phyloP scores from a whole-genome alignment of 106 monocot genomes.

The Dioscorea zingiberensis region DNA sequence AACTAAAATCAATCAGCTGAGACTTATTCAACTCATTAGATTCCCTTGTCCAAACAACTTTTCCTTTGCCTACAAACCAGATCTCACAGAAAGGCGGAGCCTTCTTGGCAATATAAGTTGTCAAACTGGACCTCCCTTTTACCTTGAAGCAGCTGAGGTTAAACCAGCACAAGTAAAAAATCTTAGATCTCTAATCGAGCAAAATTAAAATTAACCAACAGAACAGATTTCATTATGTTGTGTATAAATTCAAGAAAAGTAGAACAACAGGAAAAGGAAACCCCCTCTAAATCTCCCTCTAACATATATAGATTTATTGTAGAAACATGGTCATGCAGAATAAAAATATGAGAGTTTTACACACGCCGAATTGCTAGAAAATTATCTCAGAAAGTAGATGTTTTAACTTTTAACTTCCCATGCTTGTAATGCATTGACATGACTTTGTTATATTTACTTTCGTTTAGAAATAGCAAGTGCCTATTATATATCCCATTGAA shows the following conservation, averaged over 20 bases:
- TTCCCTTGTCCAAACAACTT: slow-evolving; percentile 59
- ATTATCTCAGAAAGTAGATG: too few species aligned
- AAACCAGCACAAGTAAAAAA: not conserved
- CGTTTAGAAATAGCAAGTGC: not conserved
- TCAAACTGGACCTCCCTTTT: slow-evolving; percentile 33
- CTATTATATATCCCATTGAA: not conserved
- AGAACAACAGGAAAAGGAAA: not conserved
- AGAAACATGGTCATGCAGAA: not conserved
- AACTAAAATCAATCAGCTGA: slow-evolving; percentile 1
- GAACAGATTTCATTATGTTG: not conserved
- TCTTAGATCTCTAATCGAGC: not conserved
- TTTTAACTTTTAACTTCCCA: too few species aligned
- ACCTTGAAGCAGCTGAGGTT: slow-evolving; percentile 51
- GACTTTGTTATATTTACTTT: not conserved
- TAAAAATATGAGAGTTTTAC: too few species aligned
- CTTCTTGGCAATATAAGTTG: slow-evolving; percentile 39
- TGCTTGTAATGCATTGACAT: too few species aligned
- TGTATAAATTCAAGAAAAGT: not conserved
- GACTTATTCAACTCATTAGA: slow-evolving; percentile 13
- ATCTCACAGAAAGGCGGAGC: slow-evolving; percentile 73
- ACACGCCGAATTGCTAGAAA: too few species aligned
- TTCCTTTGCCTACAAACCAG: slow-evolving; percentile 66
- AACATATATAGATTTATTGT: not conserved
- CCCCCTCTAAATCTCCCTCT: not conserved
- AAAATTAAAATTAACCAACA: not conserved